Evolutionary conservation across 345 rosid species (phyloP).

Genomic region (Linum lewisii): DNA sequence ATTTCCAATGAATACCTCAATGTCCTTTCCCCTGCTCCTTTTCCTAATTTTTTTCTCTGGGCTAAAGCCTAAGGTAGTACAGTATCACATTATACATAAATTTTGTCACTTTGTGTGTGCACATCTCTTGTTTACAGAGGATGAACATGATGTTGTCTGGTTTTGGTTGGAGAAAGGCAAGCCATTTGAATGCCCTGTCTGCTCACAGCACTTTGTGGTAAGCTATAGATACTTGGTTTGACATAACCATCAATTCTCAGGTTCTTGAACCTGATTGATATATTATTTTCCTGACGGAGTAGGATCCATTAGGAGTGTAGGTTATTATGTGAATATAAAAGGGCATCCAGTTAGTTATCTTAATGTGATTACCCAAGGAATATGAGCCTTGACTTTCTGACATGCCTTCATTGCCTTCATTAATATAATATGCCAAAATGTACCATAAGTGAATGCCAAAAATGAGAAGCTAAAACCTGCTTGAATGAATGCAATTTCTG

Average conservation of each 20-base stretch:
- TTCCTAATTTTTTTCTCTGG: neutral
- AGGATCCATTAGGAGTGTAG: no score
- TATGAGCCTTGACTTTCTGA: neutral
- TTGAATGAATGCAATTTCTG: no score
- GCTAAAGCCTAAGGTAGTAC: neutral
- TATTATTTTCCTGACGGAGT: neutral
- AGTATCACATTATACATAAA: neutral
- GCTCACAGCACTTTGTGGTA: slow-evolving; percentile 81
- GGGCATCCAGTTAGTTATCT: neutral
- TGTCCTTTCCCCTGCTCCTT: slow-evolving; percentile 1
- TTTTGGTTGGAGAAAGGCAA: slow-evolving; percentile 93
- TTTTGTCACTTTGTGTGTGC: neutral
- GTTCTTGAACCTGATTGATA: neutral
- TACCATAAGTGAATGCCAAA: neutral
- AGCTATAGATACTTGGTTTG: slow-evolving; percentile 15
- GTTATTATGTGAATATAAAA: no score
- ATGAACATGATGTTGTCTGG: slow-evolving; percentile 95
- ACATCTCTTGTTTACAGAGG: slow-evolving; percentile 40
- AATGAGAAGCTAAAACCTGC: no score
- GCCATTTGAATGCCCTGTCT: slow-evolving; percentile 74
- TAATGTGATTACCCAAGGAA: neutral
- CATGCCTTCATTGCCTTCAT: neutral
- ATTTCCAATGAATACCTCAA: neutral
- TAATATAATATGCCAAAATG: neutral
- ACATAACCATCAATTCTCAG: neutral